Evolutionary conservation across 2,329 filamentous ascomycete genomes (phyloP).

Genomic region (Fusarium clavum): DNA sequence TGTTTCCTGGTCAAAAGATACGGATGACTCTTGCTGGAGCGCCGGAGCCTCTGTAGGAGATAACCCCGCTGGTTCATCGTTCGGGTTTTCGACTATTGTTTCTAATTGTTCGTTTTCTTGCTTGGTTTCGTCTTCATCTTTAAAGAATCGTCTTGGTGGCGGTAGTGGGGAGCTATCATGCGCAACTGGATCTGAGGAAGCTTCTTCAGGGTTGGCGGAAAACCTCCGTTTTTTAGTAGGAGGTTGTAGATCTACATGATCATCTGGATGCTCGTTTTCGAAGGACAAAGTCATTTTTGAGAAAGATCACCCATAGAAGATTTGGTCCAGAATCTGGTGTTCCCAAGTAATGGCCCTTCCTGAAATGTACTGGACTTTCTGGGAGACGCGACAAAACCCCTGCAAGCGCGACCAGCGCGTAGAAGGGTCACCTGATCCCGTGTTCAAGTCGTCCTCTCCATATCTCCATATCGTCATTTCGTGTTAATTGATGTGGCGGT

Average conservation of each 20-base stretch:
- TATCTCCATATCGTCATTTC: background rate
- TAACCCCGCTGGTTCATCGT: conserved; percentile 26
- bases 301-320: background rate
- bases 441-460: conserved; percentile 29
- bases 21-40: conserved; percentile 41
- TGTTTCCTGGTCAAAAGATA: conserved; percentile 65
- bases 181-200: conserved; percentile 45
- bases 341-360: conserved; percentile 11
- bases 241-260: conserved; percentile 53
- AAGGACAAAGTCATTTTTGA: conserved; percentile 22
- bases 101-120: conserved; percentile 31
- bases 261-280: conserved; percentile 54
- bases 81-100: conserved; percentile 22
- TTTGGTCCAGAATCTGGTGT: background rate
- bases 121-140: conserved; percentile 42
- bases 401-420: conserved; percentile 52
- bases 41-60: conserved; percentile 13
- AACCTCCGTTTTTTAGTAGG: conserved; percentile 59
- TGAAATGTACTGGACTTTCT: conserved; percentile 12
- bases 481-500: conserved; percentile 30
- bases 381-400: conserved; percentile 54
- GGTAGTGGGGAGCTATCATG: conserved; percentile 41
- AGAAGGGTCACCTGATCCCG: conserved; percentile 56
- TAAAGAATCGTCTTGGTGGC: conserved; percentile 44
- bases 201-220: conserved; percentile 51